Evolutionary conservation across 2,329 filamentous ascomycete species (phyloP).

Genomic region (Pseudocercospora eumusae): DNA sequence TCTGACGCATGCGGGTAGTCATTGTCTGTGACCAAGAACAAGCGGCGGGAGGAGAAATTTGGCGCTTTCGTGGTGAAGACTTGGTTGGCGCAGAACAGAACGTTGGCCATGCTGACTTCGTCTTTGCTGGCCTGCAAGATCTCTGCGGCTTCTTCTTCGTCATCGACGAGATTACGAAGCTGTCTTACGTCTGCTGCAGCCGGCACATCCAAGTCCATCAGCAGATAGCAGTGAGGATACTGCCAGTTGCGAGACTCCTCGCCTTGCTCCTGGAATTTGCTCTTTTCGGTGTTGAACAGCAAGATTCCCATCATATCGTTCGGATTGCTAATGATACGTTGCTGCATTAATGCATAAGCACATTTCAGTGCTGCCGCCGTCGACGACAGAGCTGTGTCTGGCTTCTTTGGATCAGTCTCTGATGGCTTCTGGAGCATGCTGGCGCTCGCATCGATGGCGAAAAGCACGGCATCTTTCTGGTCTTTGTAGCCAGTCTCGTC

Average conservation of each 20-base stretch:
- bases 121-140: constrained; percentile 70
- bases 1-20: constrained; percentile 78
- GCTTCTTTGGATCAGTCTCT: constrained; percentile 68
- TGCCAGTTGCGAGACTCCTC: constrained; percentile 59
- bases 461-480: constrained; percentile 95
- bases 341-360: constrained; percentile 93
- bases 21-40: constrained; percentile 97
- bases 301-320: constrained; percentile 97
- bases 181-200: constrained; percentile 82
- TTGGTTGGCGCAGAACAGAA: constrained; percentile 93
- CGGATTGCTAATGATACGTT: constrained; percentile 95
- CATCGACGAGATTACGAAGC: constrained; percentile 73
- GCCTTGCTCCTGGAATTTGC: constrained; percentile 72
- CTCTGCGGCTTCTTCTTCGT: constrained; percentile 69
- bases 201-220: constrained; percentile 84
- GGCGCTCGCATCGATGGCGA: constrained; percentile 86
- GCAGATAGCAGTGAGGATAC: constrained; percentile 90
- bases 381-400: constrained; percentile 70
- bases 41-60: constrained; percentile 85
- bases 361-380: constrained; percentile 86
- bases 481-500: constrained; percentile 79
- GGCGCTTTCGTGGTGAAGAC: constrained; percentile 93
- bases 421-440: constrained; percentile 77
- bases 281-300: constrained; percentile 84
- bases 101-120: constrained; percentile 76